Base-by-base conservation (phyloP, 2,329 filamentous ascomycete species). In the Dothideomycetes sp. region DNA sequence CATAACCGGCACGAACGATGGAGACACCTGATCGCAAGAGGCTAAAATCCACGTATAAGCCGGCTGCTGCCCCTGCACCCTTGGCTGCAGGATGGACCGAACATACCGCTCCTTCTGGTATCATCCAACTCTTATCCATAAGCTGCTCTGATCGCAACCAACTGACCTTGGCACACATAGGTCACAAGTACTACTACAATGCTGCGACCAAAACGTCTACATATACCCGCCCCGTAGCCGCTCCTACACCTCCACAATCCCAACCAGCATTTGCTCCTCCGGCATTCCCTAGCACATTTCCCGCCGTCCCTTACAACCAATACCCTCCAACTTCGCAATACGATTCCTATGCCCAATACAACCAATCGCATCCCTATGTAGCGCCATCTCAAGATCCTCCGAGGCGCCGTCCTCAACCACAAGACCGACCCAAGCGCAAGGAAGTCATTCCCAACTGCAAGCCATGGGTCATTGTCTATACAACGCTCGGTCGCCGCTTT, bases 391-490 rank as follows among this genome's bases (percentile, higher is more conserved):
- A 38, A 9, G 42, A 75, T 33, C 69, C 79, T 45, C 76, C n/a
- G n/a, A n/a, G 77, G 23, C 76, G 78, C 22, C 70, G 72, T 31
- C 74, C 73, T n/a, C 79, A 84, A 47, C 83, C 80, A 0, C 63
- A 73, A 32, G 91, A 96, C 59, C 80, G 82, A 48, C 91, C 91
- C 3, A 85, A 82, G 61, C 79, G 80, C 19, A 88, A 84, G 57
- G 74, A 83, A 42, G 57, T 71, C 5, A 91, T 98, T 32, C 87
- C 87, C 0, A 81, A 81, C 2, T 84, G 78, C 52, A 80, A 83
- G 51, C 84, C 87, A 12, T 98, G 91, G 91, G 64, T 94, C 0
- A 68, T 98, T 3, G 85, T 98, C n/a, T 84, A 82, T 57, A 98
- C 91, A 1, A 95, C 86, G 57, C 78, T 89, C 47, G 84, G 85